Base-by-base conservation (phyloP, 768 basidiomycete genomes). In the Russula dissimulans region DNA sequence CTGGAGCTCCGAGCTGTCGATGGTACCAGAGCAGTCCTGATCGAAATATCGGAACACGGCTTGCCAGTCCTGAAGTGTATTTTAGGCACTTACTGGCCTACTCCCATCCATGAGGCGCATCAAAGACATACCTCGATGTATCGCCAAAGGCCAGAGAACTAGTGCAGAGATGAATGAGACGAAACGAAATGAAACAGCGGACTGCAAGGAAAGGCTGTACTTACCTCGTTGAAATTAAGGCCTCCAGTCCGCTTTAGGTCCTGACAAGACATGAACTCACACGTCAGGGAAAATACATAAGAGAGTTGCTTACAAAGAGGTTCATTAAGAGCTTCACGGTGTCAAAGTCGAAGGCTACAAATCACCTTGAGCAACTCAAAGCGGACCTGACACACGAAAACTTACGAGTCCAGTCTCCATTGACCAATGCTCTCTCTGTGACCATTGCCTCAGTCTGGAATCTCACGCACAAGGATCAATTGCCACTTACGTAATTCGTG, bases 301-400 rank as follows among this genome's bases (percentile, higher is more conserved):
- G 10, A 41, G 3, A 5, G 18, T 12, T n/a, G 70, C 85, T 67
- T 52, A 89, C 89, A 70, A 93, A 92, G 63, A 91, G 80, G 36
- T 77, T 76, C 85, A 93, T 89, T 62, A 91, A 75, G 39, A 91
- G 78, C 75, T 89, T 91, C 70, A 91, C 87, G n/a, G 91, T 92
- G 68, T 91, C 91, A 57, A 89, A 73, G 73, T 91, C 90, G 67
- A 92, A 92, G 10, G 85, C 89, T 89, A 54, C 12, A 39, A 38
- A 14, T 10, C 5, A 31, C 14, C 12, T 41, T 46, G 10, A 56
- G 18, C 18, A 22, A 38, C 14, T 4, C 4, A 10, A 36, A 18
- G 6, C 36, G 12, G 34, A 38, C 3, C 3, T 6, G 7, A 1
- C 1, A 36, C 17, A 41, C 8, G 12, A 15, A 31, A 46, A 77